Conservation (phyloP, 768 basidiomycete species). For the Phallus indusiatus region DNA sequence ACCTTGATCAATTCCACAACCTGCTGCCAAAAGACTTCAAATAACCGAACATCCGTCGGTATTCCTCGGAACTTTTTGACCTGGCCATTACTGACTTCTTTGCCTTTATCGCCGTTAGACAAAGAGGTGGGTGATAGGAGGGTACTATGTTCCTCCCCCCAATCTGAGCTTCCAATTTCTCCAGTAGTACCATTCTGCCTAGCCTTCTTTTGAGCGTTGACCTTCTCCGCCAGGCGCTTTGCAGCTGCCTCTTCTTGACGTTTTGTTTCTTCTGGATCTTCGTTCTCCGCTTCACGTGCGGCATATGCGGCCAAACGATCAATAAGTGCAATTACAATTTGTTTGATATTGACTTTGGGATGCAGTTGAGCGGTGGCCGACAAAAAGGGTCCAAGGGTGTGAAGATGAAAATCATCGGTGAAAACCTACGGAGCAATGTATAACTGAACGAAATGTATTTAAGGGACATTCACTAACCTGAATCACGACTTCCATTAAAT, state of each 20-base stretch:
- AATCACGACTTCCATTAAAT: constrained; percentile 99
- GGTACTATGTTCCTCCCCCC: constrained; percentile 18
- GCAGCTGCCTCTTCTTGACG: constrained; percentile 90
- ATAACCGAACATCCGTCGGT: constrained; percentile 88
- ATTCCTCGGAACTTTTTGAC: constrained; percentile 85
- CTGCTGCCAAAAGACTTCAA: constrained; percentile 99
- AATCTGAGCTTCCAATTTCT: constrained; percentile 19
- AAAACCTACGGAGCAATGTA: constrained; percentile 58
- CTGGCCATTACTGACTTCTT: constrained; percentile 41
- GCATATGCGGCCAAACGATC: constrained; percentile 94
- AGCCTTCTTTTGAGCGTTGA: constrained; percentile 60
- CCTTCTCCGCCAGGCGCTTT: constrained; percentile 76
- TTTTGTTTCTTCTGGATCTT: constrained; percentile 91
- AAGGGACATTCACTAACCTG: constrained; percentile 49
- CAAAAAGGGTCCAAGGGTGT: constrained; percentile 92
- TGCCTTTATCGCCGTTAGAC: constrained; percentile 35
- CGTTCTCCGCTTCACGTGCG: constrained; percentile 93
- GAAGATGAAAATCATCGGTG: constrained; percentile 96
- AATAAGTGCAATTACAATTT: constrained; percentile 95
- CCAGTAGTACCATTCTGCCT: constrained; percentile 39
- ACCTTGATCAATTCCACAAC: constrained; percentile 97
- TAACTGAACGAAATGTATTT: background rate
- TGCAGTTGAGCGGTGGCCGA: constrained; percentile 94
- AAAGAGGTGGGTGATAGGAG: background rate
- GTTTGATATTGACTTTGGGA: constrained; percentile 97